Base-by-base conservation (phyloP, 768 basidiomycete species). In the Epithele typhae region DNA sequence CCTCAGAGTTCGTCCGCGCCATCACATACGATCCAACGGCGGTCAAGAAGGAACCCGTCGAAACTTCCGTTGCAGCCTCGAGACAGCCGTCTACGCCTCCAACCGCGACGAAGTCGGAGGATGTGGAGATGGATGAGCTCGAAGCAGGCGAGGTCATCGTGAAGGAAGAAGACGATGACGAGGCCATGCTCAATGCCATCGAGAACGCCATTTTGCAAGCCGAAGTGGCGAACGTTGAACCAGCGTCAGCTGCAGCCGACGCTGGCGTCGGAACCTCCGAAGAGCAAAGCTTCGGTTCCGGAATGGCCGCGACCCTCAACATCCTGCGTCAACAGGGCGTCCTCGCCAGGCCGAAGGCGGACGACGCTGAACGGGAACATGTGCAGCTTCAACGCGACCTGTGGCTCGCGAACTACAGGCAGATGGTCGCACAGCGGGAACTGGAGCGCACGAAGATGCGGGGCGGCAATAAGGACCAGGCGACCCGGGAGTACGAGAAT, bases 311-410 rank as follows among this genome's bases (percentile, higher is more conserved):
- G 17, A 91, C 92, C 1, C 74, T 99, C 35, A 84, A 80, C 51
- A 80, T 99, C 46, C 80, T 99, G 5, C 83, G 90, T 34, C 84
- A 92, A 53, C 92, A 96, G 67, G 96, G 96, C n/a, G 75, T 96
- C 18, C 63, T 97, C 30, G 78, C 87, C 6, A 65, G 76, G 10
- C 74, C 82, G 2, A 68, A 71, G 5, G 66, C 80, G 0, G 87
- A 93, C 49, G 78, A 79, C 50, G 55, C 59, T 11, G 84, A 89
- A 3, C 85, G 93, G 30, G 96, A 99, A 65, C 75, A 72, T 43
- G 75, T 83, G 4, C 93, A 97, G 64, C 73, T 77, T 47, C 86
- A 93, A 59, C 78, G 87, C 21, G 94, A 98, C 66, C 52, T 86
- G 2, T 99, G 95, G 94, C 69, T 97, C 4, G 84, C 91, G 2